Base-by-base conservation (phyloP, 2,329 filamentous ascomycete genomes). In the Cyphellophora europaea region DNA sequence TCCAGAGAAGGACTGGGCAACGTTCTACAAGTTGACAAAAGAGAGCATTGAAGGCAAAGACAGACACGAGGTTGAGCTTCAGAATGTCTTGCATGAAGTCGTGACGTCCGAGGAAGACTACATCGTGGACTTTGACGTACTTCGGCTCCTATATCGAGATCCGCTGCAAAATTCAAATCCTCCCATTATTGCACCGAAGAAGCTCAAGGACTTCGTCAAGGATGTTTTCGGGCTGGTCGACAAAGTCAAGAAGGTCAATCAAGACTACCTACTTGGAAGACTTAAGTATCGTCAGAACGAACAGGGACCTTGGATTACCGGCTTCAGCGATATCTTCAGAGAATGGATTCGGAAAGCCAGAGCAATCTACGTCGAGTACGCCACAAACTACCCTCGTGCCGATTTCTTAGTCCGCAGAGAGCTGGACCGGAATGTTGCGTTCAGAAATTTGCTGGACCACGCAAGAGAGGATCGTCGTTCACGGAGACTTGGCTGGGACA, bases 341-440 rank as follows among this genome's bases (percentile, higher is more conserved):
- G 91, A 98, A 62, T 98, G 91, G 91, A 94, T 96, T 43, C 77
- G 91, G 44, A 96, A 95, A 58, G 91, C 91, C 19, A 86, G 81
- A 57, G 67, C 72, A 2, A 81, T 85, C 8, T 98, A 96, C 55
- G 78, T 95, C 41, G 87, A 93, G 39, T 98, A 96, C 57, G 89
- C 89, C 25, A 79, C 82, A 1, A 79, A 79, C 1, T 96, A 91
- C 49, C 89, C 89, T 1, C 77, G 80, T 39, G 89, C 91, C 1
- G 79, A 78, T 23, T 88, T 84, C 53, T 67, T 88, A 35, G 77
- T 98, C 12, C 80, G 87, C 35, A 82, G 82, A 53, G 91, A 98
- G 59, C 71, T 80, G 1, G 79, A 88, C 30, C 75, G 79, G 36
- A 98, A 98, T 49, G 67, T 91, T 19, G 66, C 89, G 13, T 98